Percentiles rank a stretch among this genome's conserved stretches.
Conservation (phyloP, 108 stramenopile genomes). For the Skeletonema tropicum region DNA sequence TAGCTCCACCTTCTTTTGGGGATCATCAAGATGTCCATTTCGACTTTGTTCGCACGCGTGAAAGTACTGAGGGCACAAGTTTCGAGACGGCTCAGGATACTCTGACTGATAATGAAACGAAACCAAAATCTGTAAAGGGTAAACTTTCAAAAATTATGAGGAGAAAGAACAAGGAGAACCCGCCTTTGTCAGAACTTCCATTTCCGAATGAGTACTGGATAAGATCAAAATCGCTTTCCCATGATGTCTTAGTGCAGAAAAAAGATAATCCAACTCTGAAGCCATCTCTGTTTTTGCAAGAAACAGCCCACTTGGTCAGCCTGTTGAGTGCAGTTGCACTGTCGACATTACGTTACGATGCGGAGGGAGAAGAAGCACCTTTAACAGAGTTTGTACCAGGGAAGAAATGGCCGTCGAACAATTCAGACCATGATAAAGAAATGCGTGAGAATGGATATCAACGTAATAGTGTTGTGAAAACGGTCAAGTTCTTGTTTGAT, state of each 20-base stretch:
- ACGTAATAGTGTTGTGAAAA: neutral
- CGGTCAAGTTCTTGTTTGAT: constrained; percentile 54
- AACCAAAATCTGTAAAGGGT: neutral
- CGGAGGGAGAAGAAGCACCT: constrained; percentile 70
- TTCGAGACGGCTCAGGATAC: neutral
- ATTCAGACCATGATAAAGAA: constrained; percentile 54
- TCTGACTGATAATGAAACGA: neutral
- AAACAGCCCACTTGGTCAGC: constrained; percentile 67
- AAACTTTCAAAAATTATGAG: neutral
- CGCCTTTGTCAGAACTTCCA: no score
- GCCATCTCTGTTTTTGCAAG: constrained; percentile 73
- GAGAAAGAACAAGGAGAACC: neutral
- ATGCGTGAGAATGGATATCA: constrained; percentile 12
- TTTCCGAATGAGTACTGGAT: constrained; percentile 11
- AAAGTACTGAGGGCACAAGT: constrained; percentile 15
- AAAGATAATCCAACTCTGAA: neutral
- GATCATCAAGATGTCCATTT: constrained; percentile 46
- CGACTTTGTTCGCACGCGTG: constrained; percentile 28
- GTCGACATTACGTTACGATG: constrained; percentile 70
- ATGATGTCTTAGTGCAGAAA: neutral
- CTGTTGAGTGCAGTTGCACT: constrained; percentile 72
- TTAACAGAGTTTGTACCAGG: constrained; percentile 59
- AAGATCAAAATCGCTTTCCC: neutral
- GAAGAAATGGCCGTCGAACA: constrained; percentile 62
- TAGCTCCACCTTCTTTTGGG: constrained; percentile 73